Evolutionary conservation across 2,329 filamentous ascomycete genomes (phyloP), one percentile per base, ranked within the genome.

Genomic region (Arachnomyces sp.): DNA sequence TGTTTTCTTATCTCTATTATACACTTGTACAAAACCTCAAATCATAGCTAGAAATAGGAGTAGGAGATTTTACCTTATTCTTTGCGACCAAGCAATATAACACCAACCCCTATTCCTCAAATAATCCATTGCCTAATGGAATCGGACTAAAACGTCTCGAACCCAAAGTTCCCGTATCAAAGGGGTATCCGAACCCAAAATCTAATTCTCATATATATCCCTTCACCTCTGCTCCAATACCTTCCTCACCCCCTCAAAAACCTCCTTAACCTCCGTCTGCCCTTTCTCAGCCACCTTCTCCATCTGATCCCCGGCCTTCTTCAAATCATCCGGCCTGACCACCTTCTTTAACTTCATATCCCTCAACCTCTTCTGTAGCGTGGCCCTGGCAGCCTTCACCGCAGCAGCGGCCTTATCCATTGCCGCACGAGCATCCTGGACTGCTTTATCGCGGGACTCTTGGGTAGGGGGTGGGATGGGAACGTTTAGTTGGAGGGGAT

Each of bases 291-390:
- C 59, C 33, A 65, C 43, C 45, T 67, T 69, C 49, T 71, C 67
- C 67, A 71, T 69, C 45, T 63, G 57, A 44, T 66, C 64, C 42
- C 66, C 59, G 16, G 66, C 65, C 49, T 65, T 71, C 36, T 60
- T 58, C 41, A 67, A 48, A 49, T 69, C 65, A 51, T 71, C 68
- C 20, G 63, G 63, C 34, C 64, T 53, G 12, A 66, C 64, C 31
- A 60, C 40, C 41, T 64, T 68, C 43, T 60, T 65, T 48, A 66
- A 60, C 43, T 64, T 59, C 60, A 67, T 54, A 37, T 64, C 61
- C 43, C 68, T 63, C 12, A 66, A 52, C 36, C 61, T 59, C 51
- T 68, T 71, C 47, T 70, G 66, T 30, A 65, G 51, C n/a, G 52
- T 55, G 2, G 61, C 61, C 31, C 68, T 50, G n/a, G 66, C 61